A percentile compares a stretch with the other conserved stretches of the same genome.
Evolutionary conservation across 2,329 filamentous ascomycete species (phyloP).

Genomic region (Nakataea oryzae): DNA sequence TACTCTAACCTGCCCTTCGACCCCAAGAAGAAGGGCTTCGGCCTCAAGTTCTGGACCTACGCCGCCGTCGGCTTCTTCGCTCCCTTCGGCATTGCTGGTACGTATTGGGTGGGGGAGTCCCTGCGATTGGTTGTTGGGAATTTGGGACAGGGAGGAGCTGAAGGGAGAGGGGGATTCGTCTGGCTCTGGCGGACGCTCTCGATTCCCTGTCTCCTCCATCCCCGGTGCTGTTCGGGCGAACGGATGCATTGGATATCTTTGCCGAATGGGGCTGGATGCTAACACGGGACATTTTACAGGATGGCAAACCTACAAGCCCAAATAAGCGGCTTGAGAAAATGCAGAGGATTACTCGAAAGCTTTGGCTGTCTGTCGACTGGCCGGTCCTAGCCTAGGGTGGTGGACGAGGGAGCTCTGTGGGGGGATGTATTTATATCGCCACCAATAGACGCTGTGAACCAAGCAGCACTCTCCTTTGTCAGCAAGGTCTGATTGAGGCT

Average conservation of each 20-base stretch:
- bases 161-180: background rate
- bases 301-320: slow-evolving; percentile 39
- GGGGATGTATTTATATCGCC: background rate
- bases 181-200: background rate
- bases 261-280: background rate
- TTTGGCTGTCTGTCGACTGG: background rate
- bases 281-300: slow-evolving; percentile 22
- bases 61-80: slow-evolving; percentile 44
- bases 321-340: slow-evolving; percentile 24
- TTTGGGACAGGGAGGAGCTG: background rate
- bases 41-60: slow-evolving; percentile 72
- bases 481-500: slow-evolving; percentile 5
- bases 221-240: no score
- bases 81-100: slow-evolving; percentile 54
- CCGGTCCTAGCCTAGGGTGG: background rate
- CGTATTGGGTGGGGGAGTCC: slow-evolving; percentile 19
- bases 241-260: background rate
- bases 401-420: background rate
- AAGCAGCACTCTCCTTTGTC: slow-evolving; percentile 1
- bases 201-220: background rate
- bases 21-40: slow-evolving; percentile 80
- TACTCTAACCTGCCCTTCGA: slow-evolving; percentile 96
- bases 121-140: background rate
- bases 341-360: background rate
- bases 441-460: background rate